Conservation (phyloP, 371 early-diverging fungal species). For the Mortierella polycephala region DNA sequence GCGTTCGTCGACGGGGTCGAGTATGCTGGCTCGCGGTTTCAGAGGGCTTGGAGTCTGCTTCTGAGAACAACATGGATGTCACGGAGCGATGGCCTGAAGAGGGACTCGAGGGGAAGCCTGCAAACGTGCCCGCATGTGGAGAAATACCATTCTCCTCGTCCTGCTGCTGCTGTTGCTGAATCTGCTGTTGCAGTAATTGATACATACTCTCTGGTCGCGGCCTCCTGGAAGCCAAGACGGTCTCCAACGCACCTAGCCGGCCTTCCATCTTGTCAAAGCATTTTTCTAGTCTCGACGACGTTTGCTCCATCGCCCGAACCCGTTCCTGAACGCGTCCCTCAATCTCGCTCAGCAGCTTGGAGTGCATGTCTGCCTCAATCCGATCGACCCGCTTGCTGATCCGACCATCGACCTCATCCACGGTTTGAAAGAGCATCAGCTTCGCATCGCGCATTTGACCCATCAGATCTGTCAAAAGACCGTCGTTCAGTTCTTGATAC, state of each 20-base stretch:
- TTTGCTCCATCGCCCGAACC: constrained; percentile 52
- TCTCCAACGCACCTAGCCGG: constrained; percentile 43
- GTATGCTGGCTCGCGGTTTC: neutral
- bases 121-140: constrained; percentile 31
- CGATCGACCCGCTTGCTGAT: constrained; percentile 50
- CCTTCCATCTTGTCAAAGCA: constrained; percentile 55
- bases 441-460: constrained; percentile 54
- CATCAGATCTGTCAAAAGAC: constrained; percentile 46
- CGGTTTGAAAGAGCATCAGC: constrained; percentile 50
- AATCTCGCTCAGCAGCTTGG: constrained; percentile 46
- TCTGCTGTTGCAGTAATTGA: constrained; percentile 44
- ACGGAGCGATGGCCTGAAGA: constrained; percentile 27
- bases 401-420: constrained; percentile 53
- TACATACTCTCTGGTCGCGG: constrained; percentile 54
- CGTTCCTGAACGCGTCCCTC: constrained; percentile 52
- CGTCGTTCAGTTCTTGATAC: constrained; percentile 53
- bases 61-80: constrained; percentile 31
- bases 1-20: constrained; percentile 33
- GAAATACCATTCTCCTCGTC: constrained; percentile 20
- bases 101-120: constrained; percentile 33
- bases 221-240: constrained; percentile 39
- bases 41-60: constrained; percentile 8
- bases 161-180: constrained; percentile 44
- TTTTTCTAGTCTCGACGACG: constrained; percentile 40
- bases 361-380: constrained; percentile 54